Conservation (phyloP, 2,329 filamentous ascomycete species). For the Davidsoniella australis region DNA sequence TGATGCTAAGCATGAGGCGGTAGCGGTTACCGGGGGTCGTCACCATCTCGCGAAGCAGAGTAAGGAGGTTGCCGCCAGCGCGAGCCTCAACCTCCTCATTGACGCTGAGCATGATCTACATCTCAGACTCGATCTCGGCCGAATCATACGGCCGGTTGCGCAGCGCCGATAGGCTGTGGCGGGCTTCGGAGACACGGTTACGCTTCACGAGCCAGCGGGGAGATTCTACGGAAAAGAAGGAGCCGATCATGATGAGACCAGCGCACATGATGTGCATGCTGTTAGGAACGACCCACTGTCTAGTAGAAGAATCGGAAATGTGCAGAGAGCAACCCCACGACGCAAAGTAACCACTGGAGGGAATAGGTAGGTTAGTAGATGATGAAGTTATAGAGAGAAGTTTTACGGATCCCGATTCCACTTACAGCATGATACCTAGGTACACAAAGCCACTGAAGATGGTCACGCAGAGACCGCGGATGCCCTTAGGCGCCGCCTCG, state of each 20-base stretch:
- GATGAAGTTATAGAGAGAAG: neutral
- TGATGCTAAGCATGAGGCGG: conserved; percentile 49
- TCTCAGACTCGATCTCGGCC: conserved; percentile 31
- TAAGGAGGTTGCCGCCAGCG: conserved; percentile 44
- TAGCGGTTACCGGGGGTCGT: conserved; percentile 52
- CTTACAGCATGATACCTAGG: conserved; percentile 50
- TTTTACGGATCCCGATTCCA: neutral
- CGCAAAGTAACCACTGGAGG: conserved; percentile 46
- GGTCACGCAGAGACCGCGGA: conserved; percentile 57
- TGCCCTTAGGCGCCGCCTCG: conserved; percentile 50
- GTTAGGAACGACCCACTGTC: conserved; percentile 50
- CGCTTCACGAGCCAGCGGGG: conserved; percentile 54
- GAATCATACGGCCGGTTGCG: conserved; percentile 47
- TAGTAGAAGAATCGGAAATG: conserved; percentile 27
- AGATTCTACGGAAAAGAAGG: conserved; percentile 52
- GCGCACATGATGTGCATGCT: conserved; percentile 65
- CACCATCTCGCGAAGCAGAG: conserved; percentile 52
- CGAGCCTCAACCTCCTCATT: conserved; percentile 58
- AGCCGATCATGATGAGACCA: conserved; percentile 51
- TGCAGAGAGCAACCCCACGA: conserved; percentile 43
- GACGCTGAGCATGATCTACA: conserved; percentile 44
- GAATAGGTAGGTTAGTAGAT: neutral
- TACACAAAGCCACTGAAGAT: conserved; percentile 43
- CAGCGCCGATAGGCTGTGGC: conserved; percentile 36
- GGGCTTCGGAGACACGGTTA: conserved; percentile 40